Evolutionary conservation across 140 eudicot genomes (phyloP), one percentile per base, ranked within the genome.

Genomic region (Senecio squalidus): DNA sequence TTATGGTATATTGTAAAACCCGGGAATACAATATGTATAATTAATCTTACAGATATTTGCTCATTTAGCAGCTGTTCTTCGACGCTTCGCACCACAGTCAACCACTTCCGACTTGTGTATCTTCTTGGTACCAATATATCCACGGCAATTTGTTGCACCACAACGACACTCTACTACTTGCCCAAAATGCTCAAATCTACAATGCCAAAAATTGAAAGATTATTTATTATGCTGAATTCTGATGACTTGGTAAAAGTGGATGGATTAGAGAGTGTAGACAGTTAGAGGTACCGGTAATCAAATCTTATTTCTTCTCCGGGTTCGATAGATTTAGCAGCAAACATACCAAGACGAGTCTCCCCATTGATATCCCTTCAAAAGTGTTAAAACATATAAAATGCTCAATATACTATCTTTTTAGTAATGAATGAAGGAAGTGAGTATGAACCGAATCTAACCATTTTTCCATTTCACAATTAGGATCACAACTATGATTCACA

Each of bases 401-500:
- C 6, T 50, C 34, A 20, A 3, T 16, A 36, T 14, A 34, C 13
- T 1, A 0, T 56, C 21, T 3, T 11, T 39, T 15, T 21, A 38
- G 11, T 30, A 16, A 21, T 14, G 57, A 62, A 45, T 9, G 29
- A 22, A 13, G 33, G 24, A 54, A 26, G 24, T 1, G 45, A 11
- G 43, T 50, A 13, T 8, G 14, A 24, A 23, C 47, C 27, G 24
- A 45, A 16, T 78, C 90, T 78, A 49, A 84, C 96, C 96, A 84
- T 72, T 88, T 79, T 55, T 88, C 91, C 52, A 88, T 59, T 62
- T 68, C 74, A 66, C 96, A 88, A 55, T 88, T 88, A n/a, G 96
- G 96, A 67, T 86, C 85, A 54, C 96, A 88, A 44, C 94, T 84
- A 54, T 88, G 96, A 60, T 88, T 88, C 53, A 88, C 58, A 80